Evolutionary conservation across 768 basidiomycete genomes (phyloP).

Genomic region (Xerocomus spinulosus): DNA sequence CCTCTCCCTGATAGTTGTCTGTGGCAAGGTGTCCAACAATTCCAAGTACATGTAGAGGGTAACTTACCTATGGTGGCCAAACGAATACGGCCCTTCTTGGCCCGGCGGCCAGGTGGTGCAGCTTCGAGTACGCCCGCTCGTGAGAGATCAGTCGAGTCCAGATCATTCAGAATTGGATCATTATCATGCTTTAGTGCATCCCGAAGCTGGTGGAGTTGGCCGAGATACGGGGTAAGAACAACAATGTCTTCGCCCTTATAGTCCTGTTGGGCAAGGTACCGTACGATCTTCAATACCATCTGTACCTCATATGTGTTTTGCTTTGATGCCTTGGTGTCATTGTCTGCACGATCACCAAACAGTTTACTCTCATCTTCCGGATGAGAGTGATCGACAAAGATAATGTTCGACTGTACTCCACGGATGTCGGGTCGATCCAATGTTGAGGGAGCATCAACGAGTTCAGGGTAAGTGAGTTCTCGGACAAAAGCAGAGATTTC

Average conservation of each 20-base stretch:
- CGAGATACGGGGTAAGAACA: slow-evolving; percentile 67
- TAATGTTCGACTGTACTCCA: slow-evolving; percentile 52
- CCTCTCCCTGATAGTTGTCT: slow-evolving; percentile 79
- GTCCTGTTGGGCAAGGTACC: slow-evolving; percentile 64
- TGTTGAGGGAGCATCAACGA: slow-evolving; percentile 51
- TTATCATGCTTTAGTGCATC: slow-evolving; percentile 40
- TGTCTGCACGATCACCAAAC: slow-evolving; percentile 43
- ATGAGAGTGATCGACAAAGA: slow-evolving; percentile 57
- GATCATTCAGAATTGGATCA: slow-evolving; percentile 59
- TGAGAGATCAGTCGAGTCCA: slow-evolving; percentile 55
- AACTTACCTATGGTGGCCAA: slow-evolving; percentile 61
- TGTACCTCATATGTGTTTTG: slow-evolving; percentile 54
- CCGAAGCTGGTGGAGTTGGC: slow-evolving; percentile 51
- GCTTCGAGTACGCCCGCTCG: slow-evolving; percentile 45
- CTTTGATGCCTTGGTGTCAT: slow-evolving; percentile 48
- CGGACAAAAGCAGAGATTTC: slow-evolving; percentile 64
- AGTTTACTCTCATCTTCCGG: slow-evolving; percentile 47
- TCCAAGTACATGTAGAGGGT: background rate
- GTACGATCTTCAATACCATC: slow-evolving; percentile 63
- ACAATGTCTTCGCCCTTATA: slow-evolving; percentile 59
- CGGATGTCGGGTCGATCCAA: slow-evolving; percentile 43
- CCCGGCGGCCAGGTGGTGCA: slow-evolving; percentile 35
- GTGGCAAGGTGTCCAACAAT: background rate
- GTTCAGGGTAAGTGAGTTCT: slow-evolving; percentile 62
- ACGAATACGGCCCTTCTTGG: slow-evolving; percentile 37